These are phyloP conservation scores for Gracilaria domingensis DNA, from an alignment of 23 red algal genomes.

Conservation along the genomic window DNA sequence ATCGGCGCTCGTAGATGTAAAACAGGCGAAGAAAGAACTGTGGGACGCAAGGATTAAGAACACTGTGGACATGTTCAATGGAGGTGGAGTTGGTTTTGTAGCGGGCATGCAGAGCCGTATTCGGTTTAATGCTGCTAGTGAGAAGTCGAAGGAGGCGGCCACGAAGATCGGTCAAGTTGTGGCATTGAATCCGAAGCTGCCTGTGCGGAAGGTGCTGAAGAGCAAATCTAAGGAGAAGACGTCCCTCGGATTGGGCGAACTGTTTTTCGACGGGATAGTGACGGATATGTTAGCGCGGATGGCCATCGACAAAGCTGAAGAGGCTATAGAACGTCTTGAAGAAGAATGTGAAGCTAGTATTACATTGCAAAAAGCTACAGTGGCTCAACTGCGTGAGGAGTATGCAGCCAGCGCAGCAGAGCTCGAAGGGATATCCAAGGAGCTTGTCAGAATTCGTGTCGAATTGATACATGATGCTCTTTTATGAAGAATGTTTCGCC, in stretches of 20 bases:
- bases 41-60: conserved; percentile 36
- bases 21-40: conserved; percentile 15
- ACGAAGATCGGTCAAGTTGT: conserved; percentile 9
- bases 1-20: conserved; percentile 19
- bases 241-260: neutral
- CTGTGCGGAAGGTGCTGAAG: conserved; percentile 12
- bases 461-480: conserved; percentile 38
- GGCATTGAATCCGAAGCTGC: conserved; percentile 8
- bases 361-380: conserved; percentile 21
- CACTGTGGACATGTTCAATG: conserved; percentile 35
- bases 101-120: conserved; percentile 19
- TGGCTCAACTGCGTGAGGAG: conserved; percentile 5
- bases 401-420: conserved; percentile 1
- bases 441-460: conserved; percentile 7
- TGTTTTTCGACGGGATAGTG: conserved; percentile 37
- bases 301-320: conserved; percentile 39
- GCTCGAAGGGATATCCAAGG: conserved; percentile 15
- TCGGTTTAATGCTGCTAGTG: conserved; percentile 11
- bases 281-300: conserved; percentile 31
- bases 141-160: neutral
- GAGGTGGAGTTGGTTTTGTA: conserved; percentile 5
- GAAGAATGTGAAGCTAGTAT: conserved; percentile 22
- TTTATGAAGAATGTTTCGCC: neutral
- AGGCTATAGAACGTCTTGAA: conserved; percentile 12
- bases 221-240: neutral